A percentile compares a stretch with the other conserved stretches of the same genome.
phyloP scores from a whole-genome alignment of 2,329 filamentous ascomycete species.

The Penicillium sp. region DNA sequence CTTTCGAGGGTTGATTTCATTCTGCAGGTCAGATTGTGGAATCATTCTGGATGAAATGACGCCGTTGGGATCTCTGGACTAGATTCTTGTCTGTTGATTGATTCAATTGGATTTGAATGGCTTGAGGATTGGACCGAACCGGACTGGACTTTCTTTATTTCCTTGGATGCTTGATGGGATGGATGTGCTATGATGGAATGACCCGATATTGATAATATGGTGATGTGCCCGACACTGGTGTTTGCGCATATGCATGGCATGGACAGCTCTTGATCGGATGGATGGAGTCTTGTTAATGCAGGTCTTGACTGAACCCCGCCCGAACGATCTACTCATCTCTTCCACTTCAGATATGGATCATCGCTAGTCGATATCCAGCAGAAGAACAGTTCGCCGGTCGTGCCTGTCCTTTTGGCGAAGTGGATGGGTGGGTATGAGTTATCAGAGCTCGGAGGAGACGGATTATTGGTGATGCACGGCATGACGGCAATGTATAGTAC shows the following conservation, averaged over 20 bases:
- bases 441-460: not conserved
- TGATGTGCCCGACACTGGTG: not conserved
- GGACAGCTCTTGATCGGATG: not conserved
- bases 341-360: not conserved
- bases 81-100: not conserved
- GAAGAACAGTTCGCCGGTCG: not conserved
- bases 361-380: not conserved
- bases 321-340: not conserved
- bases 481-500: slow-evolving; percentile 3
- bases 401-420: not conserved
- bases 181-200: not conserved
- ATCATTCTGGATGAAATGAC: not conserved
- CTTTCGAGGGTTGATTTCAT: not conserved
- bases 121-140: not conserved
- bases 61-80: not conserved
- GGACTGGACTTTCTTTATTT: not conserved
- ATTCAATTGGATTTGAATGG: not conserved
- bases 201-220: not conserved
- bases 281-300: not conserved
- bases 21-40: not conserved
- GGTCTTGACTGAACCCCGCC: not conserved
- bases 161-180: not conserved
- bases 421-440: not conserved
- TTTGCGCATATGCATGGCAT: not conserved
- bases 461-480: not conserved